A percentile compares a stretch with the other conserved stretches of the same genome.
phyloP scores from a whole-genome alignment of 306 rosid species.

The Crataegus laevigata region DNA sequence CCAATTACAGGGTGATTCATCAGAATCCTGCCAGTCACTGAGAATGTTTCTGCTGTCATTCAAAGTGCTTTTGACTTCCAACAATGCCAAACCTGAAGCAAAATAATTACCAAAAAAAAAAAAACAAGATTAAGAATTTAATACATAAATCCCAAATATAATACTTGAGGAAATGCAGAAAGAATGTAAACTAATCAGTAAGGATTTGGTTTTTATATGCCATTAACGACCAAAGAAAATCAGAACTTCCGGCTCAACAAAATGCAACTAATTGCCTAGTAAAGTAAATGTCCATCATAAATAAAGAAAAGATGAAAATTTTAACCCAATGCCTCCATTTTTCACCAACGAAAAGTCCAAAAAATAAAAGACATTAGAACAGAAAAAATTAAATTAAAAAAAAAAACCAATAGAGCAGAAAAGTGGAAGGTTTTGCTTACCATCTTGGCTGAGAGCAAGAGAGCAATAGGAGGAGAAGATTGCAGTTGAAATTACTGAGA shows the following conservation, averaged over 20 bases:
- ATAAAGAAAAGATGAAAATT: neutral
- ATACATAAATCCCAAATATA: neutral
- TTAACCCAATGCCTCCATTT: neutral
- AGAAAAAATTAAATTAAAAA: neutral
- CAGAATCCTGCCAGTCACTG: constrained; percentile 61
- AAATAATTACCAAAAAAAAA: neutral
- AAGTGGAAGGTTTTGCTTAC: constrained; percentile 24
- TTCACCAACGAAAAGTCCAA: neutral
- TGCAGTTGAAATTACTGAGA: constrained; percentile 25
- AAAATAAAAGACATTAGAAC: neutral
- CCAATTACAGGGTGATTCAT: constrained; percentile 86
- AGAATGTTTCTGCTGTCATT: constrained; percentile 69
- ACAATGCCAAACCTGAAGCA: constrained; percentile 59
- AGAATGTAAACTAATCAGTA: neutral
- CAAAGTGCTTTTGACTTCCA: constrained; percentile 63
- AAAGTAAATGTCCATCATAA: neutral
- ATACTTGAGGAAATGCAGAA: neutral
- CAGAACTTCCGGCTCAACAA: neutral
- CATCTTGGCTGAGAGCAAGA: constrained; percentile 71
- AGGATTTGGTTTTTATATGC: neutral
- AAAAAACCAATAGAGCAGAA: neutral
- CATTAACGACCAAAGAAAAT: neutral
- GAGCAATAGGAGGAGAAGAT: constrained; percentile 28
- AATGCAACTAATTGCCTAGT: neutral
- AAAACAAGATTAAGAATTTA: neutral